These are phyloP conservation scores for Vaccinium corymbosum DNA, from an alignment of 148 eudicot species.

Conservation along the genomic window DNA sequence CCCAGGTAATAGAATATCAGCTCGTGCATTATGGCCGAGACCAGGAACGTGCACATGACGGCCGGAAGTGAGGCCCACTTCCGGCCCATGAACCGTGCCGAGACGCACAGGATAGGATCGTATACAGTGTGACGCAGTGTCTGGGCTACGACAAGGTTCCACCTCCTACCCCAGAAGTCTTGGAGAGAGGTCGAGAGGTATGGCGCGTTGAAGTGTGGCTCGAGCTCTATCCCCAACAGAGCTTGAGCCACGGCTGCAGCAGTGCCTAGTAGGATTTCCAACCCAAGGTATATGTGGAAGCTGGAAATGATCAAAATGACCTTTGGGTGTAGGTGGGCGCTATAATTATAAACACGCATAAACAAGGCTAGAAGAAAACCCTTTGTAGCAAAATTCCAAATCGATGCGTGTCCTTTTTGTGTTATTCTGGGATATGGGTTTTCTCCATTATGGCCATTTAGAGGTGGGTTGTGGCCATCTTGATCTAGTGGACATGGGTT, in stretches of 20 bases:
- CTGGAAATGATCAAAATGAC: conserved; percentile 29
- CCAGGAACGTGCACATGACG: conserved; percentile 30
- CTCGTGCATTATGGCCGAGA: conserved; percentile 54
- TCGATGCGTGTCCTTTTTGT: conserved; percentile 12
- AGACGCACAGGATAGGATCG: conserved; percentile 21
- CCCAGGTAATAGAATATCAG: conserved; percentile 42
- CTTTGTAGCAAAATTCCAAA: conserved; percentile 39
- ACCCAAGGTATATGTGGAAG: conserved; percentile 36
- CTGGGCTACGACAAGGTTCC: conserved; percentile 53
- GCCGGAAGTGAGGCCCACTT: conserved; percentile 28
- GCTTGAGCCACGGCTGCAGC: conserved; percentile 26
- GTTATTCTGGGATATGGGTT: not conserved
- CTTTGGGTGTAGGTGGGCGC: conserved; percentile 33
- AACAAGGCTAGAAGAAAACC: conserved; percentile 24
- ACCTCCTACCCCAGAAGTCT: conserved; percentile 62
- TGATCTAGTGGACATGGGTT: no score
- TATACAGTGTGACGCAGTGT: conserved; percentile 45
- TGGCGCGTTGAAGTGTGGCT: conserved; percentile 55
- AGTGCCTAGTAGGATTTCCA: conserved; percentile 36
- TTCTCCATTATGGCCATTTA: not conserved
- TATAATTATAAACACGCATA: conserved; percentile 28
- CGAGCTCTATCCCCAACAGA: conserved; percentile 32
- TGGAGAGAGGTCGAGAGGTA: conserved; percentile 51
- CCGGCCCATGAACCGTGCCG: conserved; percentile 21
- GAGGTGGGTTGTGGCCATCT: not conserved